These are phyloP conservation scores for Amanita muscaria DNA, from an alignment of 768 basidiomycete genomes.

Conservation along the genomic window DNA sequence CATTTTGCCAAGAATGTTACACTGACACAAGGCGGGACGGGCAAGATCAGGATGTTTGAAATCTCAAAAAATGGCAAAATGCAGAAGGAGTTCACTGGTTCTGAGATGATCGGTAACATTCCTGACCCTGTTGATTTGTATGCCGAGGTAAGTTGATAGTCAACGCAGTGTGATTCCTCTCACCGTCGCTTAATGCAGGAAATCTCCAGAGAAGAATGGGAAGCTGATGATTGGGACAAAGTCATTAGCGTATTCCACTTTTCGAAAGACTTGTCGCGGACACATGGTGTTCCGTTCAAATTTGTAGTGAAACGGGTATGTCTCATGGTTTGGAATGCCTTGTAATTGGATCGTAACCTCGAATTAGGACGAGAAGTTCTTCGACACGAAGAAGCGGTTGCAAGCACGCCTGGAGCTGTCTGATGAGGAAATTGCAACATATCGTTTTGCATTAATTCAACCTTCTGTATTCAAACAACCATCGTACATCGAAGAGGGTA, in stretches of 20 bases:
- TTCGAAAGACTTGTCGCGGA: conserved; percentile 83
- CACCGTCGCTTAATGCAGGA: conserved; percentile 44
- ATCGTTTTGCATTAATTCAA: conserved; percentile 88
- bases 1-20: conserved; percentile 79
- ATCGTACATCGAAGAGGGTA: conserved; percentile 90
- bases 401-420: conserved; percentile 85
- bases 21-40: conserved; percentile 65
- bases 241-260: conserved; percentile 98
- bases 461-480: conserved; percentile 95
- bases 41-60: conserved; percentile 92
- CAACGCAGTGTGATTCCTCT: background rate
- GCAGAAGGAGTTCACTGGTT: conserved; percentile 86
- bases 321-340: conserved; percentile 11
- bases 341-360: background rate
- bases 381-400: conserved; percentile 91
- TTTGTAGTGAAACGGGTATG: conserved; percentile 90
- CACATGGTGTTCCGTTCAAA: conserved; percentile 96
- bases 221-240: conserved; percentile 85
- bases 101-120: conserved; percentile 97
- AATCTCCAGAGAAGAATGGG: conserved; percentile 83
- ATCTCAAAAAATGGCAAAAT: conserved; percentile 89
- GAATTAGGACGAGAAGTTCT: conserved; percentile 84
- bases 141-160: conserved; percentile 62
- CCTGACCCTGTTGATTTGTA: conserved; percentile 90
- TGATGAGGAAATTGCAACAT: conserved; percentile 93